These are phyloP conservation scores for Fraxinus paxiana DNA, from an alignment of 305 asterid genomes.

Conservation along the genomic window DNA sequence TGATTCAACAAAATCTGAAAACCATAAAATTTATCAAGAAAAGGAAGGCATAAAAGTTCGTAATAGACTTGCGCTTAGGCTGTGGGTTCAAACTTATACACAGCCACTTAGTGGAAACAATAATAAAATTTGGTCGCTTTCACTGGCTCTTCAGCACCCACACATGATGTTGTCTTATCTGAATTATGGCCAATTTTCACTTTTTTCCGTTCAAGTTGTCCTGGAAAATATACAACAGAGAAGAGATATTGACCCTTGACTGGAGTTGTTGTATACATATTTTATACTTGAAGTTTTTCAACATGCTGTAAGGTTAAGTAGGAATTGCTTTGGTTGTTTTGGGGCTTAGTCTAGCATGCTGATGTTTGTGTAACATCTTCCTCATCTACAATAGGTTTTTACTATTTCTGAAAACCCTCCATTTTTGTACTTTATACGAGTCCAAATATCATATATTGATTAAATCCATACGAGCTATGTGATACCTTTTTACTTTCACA, in stretches of 20 bases:
- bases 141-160: not conserved
- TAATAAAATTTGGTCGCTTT: not conserved
- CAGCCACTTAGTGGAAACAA: not conserved
- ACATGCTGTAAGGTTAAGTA: not conserved
- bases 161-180: not conserved
- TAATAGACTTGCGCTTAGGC: not conserved
- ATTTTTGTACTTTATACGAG: not conserved
- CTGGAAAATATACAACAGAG: not conserved
- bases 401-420: not conserved
- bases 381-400: not conserved
- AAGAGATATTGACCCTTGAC: not conserved
- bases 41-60: not conserved
- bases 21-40: not conserved
- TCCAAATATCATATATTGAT: not conserved
- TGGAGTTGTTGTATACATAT: not conserved
- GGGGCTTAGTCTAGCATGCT: slow-evolving; percentile 3
- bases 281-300: not conserved
- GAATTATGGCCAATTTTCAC: not conserved
- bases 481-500: not conserved
- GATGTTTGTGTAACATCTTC: not conserved
- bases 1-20: not conserved
- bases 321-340: not conserved
- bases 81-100: not conserved
- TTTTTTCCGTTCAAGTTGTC: not conserved
- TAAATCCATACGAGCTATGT: not conserved